Base-by-base conservation (phyloP, 2,329 filamentous ascomycete species). In the Nannizziopsis barbatae region DNA sequence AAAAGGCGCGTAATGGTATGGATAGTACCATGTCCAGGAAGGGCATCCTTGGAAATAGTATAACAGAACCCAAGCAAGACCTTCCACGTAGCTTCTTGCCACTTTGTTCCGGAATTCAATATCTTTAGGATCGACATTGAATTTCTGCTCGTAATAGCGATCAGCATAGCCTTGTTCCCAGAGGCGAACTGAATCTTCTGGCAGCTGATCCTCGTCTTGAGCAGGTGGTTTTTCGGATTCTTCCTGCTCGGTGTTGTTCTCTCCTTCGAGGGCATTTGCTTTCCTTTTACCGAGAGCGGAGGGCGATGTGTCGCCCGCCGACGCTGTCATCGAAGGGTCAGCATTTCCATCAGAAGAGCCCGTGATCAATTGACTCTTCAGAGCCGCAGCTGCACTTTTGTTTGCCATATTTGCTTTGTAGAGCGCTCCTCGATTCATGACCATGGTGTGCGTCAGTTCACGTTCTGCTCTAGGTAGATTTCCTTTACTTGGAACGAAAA, bases 1-100 rank as follows among this genome's bases (percentile, higher is more conserved):
- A 63, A 98, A 98, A 2, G 93, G 92, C 1, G 92, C 93, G 63
- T 98, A 98, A 63, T 98, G 92, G 61, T 96, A 94, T 0, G 92
- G 92, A 62, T 95, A 98, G 65, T 92, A 98, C 92, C 92, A 98
- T 45, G 90, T 93, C 92, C 93, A 98, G 0, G 88, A 95, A 17
- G 92, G 88, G 59, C 92, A 98, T 20, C 92, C 92, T 66, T 98
- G 92, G 66, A 95, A 95, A 65, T 98, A 98, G 68, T 98, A 98
- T 32, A 89, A 74, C 44, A 98, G 72, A 35, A 98, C 92, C 92
- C 93, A 98, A 17, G 84, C 84, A 8, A 98, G 76, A 32, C 92
- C 92, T 71, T 96, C 88, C 10, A 90, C 88, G 64, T 98, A 98
- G n/a, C 86, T 80, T 47, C 80, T 79, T 32, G 84, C 92, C 49